Base-by-base conservation (phyloP, 2,329 filamentous ascomycete genomes). In the Juglanconis sp. region DNA sequence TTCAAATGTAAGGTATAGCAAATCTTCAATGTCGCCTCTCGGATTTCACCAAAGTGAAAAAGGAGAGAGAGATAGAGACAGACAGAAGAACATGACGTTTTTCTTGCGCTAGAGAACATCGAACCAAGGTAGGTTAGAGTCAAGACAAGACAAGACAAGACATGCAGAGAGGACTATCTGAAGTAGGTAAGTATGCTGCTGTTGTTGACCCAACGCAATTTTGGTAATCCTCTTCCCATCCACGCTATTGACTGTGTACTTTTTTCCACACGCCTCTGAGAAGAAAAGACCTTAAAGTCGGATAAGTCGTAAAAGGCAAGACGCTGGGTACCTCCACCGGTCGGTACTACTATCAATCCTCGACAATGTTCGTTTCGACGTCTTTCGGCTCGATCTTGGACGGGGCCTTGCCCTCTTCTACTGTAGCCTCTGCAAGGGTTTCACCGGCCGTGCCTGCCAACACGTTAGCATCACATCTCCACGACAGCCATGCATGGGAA, bases 381-480 rank as follows among this genome's bases (percentile, higher is more conserved):
- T 70, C 68, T 38, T 73, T 67, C 11, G 75, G 73, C 62, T 77
- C 69, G 53, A 76, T 65, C 59, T 69, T 71, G 35, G 40, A 51
- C 35, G 69, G 61, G 53, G 64, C 71, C 53, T 72, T 68, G 47
- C 70, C 69, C 65, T 75, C 72, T 56, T 73, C 66, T 11, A 79
- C 63, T 31, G 70, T 69, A 3, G 75, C 73, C 60, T 76, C 71
- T 9, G 78, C 64, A n/a, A 80, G 69, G 36, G 73, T 72, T 67
- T 79, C 78, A 2, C 78, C 78, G 6, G 77, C 78, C 54, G 69
- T 75, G 63, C 80, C 61, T 63, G 6, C 24, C 40, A 35, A 24
- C 7, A 9, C 35, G 10, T 73, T 68, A 31, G 69, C 75, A 17
- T 69, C 67, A n/a, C 9, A 7, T 32, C 8, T 72, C 68, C n/a